Percentiles rank a stretch among this genome's conserved stretches.
Conservation (phyloP, 345 rosid genomes). For the Salix purpurea region DNA sequence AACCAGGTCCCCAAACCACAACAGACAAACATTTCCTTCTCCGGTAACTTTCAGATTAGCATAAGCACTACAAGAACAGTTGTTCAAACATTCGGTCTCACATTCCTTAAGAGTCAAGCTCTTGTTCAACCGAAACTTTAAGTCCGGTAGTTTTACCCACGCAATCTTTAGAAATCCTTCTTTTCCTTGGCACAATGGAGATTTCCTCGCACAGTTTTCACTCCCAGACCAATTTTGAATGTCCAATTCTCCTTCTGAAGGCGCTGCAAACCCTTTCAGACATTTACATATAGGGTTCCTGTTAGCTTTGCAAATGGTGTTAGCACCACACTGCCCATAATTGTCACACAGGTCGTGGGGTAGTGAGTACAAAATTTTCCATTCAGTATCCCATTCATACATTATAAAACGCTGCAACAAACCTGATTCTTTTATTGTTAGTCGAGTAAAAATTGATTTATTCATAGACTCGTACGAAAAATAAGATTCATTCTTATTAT, state of each 20-base stretch:
- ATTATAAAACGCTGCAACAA: not conserved
- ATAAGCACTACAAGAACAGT: conserved; percentile 33
- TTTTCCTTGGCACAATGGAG: conserved; percentile 2
- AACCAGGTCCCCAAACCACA: conserved; percentile 34
- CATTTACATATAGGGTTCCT: conserved; percentile 4
- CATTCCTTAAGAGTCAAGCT: conserved; percentile 23
- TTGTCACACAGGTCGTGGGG: conserved; percentile 29
- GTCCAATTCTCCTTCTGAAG: conserved; percentile 4
- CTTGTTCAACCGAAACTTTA: not conserved
- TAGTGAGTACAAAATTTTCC: not conserved
- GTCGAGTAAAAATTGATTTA: not conserved
- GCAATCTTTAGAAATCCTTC: conserved; percentile 9
- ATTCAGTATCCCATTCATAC: not conserved
- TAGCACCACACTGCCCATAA: conserved; percentile 28
- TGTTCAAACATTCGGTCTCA: conserved; percentile 15
- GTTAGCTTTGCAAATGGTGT: conserved; percentile 16
- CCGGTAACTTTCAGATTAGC: conserved; percentile 13
- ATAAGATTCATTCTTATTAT: not conserved
- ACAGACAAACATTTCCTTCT: conserved; percentile 32
- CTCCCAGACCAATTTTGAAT: not conserved
- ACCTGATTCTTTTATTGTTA: not conserved
- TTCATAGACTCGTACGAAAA: not conserved
- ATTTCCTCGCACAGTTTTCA: conserved; percentile 10
- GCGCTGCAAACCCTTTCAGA: conserved; percentile 11
- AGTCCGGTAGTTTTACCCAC: conserved; percentile 20